Base-by-base conservation (phyloP, 176 grass and related monocot species). In the Luzula sylvatica region DNA sequence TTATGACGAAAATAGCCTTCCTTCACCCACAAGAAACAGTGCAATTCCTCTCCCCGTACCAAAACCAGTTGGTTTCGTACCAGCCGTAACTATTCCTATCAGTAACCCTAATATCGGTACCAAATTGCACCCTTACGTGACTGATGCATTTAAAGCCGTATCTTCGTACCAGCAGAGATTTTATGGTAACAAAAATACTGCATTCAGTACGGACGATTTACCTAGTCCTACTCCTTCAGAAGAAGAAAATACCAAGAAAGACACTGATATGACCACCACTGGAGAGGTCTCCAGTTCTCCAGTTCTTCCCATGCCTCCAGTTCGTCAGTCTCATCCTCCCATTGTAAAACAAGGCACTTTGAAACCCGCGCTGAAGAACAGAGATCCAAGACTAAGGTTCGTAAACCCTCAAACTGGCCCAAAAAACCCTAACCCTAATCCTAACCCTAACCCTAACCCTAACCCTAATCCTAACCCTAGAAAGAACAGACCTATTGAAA, bases 141-240 rank as follows among this genome's bases (percentile, higher is more conserved):
- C 58, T 55, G 85, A 98, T 76, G 71, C 85, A n/a, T 30, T 98
- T 20, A 98, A 80, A 56, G 92, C 86, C 64, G 75, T 98, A 46
- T 98, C 81, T 6, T 82, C 75, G 19, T 98, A 98, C 50, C 81
- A 86, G 32, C 81, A 82, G 65, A 88, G 78, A 40, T 35, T 35
- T 35, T 90, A 88, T n/a, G 60, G 76, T 8, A 78, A 77, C 38
- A 88, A 38, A 30, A 35, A 35, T 35, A 78, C 76, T 61, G 55
- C 39, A 45, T 78, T 82, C 56, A 26, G 60, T 65, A 80, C 50
- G 68, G 77, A 82, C 67, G 73, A 75, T 69, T 77, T 98, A 20
- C 92, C 85, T 24, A 98, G 92, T 50, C 92, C 92, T 59, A 98
- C 92, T 66, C 92, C 92, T 23, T 96, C 90, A 42, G 81, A 75